Conservation (phyloP, 208 protist species). For the Histomonas meleagridis region DNA sequence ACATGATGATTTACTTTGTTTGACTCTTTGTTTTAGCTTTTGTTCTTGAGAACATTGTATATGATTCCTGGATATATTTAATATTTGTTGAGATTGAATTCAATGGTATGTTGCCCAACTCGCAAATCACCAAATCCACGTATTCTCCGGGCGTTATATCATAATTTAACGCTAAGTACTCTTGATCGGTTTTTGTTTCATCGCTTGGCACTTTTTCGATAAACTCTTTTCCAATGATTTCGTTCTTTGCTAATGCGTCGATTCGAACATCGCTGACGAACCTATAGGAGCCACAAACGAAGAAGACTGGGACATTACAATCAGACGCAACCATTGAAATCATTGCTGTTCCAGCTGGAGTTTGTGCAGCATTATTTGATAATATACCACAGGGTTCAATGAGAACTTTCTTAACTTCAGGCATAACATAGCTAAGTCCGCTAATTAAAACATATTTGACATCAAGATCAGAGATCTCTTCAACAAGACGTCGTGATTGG, state of each 20-base stretch:
- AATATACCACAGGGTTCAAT: constrained; percentile 13
- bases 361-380: neutral
- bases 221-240: neutral
- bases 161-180: neutral
- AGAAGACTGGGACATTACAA: neutral
- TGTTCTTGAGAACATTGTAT: neutral
- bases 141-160: constrained; percentile 17
- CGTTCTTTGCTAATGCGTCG: neutral
- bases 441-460: neutral
- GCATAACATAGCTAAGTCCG: neutral
- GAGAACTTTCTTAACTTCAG: constrained; percentile 8
- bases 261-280: constrained; percentile 14
- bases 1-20: no score
- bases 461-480: neutral
- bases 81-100: constrained; percentile 36
- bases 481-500: neutral
- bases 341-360: constrained; percentile 1
- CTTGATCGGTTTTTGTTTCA: neutral
- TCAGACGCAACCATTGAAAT: constrained; percentile 28
- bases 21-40: neutral
- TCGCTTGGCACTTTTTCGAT: neutral
- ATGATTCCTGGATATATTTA: constrained; percentile 6
- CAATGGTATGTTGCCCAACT: neutral
- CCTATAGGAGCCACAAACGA: neutral
- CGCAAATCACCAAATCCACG: neutral